A percentile compares a stretch with the other conserved stretches of the same genome.
phyloP scores from a whole-genome alignment of 2,329 filamentous ascomycete species.

The Cylindrodendrum hubeiense region DNA sequence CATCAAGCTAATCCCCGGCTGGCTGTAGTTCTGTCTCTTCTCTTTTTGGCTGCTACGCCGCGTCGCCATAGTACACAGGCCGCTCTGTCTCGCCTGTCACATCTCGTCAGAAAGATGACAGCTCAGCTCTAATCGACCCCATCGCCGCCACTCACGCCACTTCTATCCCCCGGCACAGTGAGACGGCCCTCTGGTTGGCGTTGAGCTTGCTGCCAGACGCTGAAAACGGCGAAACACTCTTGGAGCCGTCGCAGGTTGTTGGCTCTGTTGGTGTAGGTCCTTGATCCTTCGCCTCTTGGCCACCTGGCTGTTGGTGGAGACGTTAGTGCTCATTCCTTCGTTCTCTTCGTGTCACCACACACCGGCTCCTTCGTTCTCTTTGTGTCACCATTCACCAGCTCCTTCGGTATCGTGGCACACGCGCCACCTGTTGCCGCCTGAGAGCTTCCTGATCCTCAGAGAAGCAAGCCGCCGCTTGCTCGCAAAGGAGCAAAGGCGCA shows the following conservation, averaged over 20 bases:
- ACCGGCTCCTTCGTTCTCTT: neutral
- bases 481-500: neutral
- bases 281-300: neutral
- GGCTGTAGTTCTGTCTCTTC: neutral
- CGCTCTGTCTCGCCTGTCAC: slow-evolving; percentile 2
- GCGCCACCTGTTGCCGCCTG: neutral
- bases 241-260: neutral
- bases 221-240: slow-evolving; percentile 13
- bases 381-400: neutral
- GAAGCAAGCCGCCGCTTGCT: neutral
- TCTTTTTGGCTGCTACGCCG: too few species aligned
- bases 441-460: neutral
- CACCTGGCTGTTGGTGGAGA: neutral
- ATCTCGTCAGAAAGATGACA: slow-evolving; percentile 12
- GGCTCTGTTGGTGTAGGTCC: neutral
- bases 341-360: neutral
- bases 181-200: slow-evolving; percentile 11
- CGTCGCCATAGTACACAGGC: neutral
- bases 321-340: neutral
- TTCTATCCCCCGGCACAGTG: neutral
- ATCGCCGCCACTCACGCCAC: neutral
- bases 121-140: slow-evolving; percentile 9
- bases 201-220: slow-evolving; percentile 19
- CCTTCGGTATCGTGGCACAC: neutral
- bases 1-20: neutral